These are phyloP conservation scores for Cadophora luteo-olivacea DNA, from an alignment of 2,329 filamentous ascomycete species.

Conservation along the genomic window DNA sequence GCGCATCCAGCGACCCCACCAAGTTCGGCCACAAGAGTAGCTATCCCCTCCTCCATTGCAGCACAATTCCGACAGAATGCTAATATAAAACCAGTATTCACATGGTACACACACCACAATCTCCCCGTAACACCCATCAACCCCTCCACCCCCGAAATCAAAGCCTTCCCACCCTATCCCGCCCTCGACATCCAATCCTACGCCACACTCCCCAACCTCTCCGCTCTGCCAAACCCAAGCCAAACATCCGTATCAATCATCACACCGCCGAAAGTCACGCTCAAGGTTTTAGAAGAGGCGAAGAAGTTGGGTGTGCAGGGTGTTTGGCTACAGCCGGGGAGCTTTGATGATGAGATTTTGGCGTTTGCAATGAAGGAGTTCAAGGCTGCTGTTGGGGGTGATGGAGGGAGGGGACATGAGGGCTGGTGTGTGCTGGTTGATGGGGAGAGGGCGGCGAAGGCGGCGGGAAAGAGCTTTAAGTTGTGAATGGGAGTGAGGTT, in stretches of 20 bases:
- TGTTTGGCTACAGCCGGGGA: conserved; percentile 92
- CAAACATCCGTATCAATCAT: conserved; percentile 84
- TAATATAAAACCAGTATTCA: conserved; percentile 67
- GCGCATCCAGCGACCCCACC: conserved; percentile 81
- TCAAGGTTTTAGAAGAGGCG: conserved; percentile 71
- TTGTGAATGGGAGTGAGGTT: conserved; percentile 25
- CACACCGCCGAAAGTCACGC: conserved; percentile 81
- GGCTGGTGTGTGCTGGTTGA: conserved; percentile 92
- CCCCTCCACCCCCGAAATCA: conserved; percentile 70
- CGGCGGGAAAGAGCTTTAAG: conserved; percentile 52
- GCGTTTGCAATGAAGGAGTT: conserved; percentile 74
- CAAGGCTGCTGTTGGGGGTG: conserved; percentile 71
- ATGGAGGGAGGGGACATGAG: conserved; percentile 69
- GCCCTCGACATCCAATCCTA: conserved; percentile 56
- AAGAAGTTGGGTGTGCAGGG: conserved; percentile 73
- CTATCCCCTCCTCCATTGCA: conserved; percentile 33
- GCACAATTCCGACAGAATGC: neutral
- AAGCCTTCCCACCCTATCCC: conserved; percentile 50
- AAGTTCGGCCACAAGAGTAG: conserved; percentile 91
- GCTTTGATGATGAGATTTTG: conserved; percentile 78
- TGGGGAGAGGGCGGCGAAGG: conserved; percentile 69
- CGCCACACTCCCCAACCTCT: conserved; percentile 56
- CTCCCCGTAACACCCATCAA: conserved; percentile 86
- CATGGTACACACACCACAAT: conserved; percentile 82
- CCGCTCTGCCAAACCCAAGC: conserved; percentile 67